Base-by-base conservation (phyloP, 169 alveolate genomes). In the Neospora caninum region DNA sequence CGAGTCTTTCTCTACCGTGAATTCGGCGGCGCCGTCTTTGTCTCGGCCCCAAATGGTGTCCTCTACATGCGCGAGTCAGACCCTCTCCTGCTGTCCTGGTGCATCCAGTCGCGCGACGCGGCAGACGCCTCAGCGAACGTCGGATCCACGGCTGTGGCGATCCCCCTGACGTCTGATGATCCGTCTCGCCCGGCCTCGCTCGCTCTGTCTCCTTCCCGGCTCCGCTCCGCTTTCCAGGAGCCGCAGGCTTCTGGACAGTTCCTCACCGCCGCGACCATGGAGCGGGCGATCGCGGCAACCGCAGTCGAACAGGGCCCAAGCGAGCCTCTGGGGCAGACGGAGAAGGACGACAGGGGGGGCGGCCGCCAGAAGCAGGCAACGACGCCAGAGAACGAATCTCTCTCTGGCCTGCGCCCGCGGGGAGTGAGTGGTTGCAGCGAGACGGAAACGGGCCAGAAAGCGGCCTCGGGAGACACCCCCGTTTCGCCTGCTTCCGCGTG, bases 1-100 rank as follows among this genome's bases (percentile, higher is more conserved):
- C 42, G 93, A n/a, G 92, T 92, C 54, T 92, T 92, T 70, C 92
- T 92, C 9, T 92, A 83, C 39, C 43, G 92, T 18, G 95, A 92
- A 70, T 69, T 92, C 80, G 92, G 92, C 42, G 94, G 88, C 18
- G 93, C 86, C 49, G 45, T 89, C 88, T 89, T 89, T 45, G 88
- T 45, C 34, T 70, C 89, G 6, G 89, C 82, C 53, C 86, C 88
- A 25, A 36, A 80, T 1, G 80, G 89, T 0, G 43, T 89, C 18
- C 87, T 89, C 18, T 41, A 88, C 49, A 58, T 88, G 53, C 41
- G 27, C n/a, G 93, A 88, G 36, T n/a, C 93, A 22, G 64, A 88
- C 39, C 93, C 93, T 29, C 93, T 88, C 22, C 4, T 39, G 39
- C 41, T 78, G 41, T 78, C 87, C 45, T 78, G 87, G 53, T 78